Evolutionary conservation across 768 basidiomycete species (phyloP).

Genomic region (Lenzites betulinus): DNA sequence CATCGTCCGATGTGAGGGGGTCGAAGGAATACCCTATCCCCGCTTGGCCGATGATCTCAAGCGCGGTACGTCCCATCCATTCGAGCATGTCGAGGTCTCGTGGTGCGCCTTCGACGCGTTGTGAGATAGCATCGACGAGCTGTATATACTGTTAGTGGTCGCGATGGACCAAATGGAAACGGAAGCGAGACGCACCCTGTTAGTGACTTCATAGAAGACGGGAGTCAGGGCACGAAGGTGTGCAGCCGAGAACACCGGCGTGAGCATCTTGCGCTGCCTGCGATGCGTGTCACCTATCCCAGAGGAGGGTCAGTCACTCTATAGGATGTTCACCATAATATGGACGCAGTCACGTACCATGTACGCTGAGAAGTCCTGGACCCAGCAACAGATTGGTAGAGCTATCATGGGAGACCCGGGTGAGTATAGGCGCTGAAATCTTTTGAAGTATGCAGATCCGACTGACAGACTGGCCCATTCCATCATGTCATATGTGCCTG

Average conservation of each 20-base stretch:
- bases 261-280: slow-evolving; percentile 28
- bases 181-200: slow-evolving; percentile 10
- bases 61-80: slow-evolving; percentile 32
- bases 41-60: slow-evolving; percentile 47
- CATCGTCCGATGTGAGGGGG: slow-evolving; percentile 35
- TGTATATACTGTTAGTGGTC: background rate
- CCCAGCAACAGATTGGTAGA: slow-evolving; percentile 19
- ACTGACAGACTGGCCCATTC: slow-evolving; percentile 16
- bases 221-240: slow-evolving; percentile 28
- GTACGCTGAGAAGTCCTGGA: slow-evolving; percentile 9
- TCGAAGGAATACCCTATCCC: slow-evolving; percentile 46
- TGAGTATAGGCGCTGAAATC: background rate
- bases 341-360: no score
- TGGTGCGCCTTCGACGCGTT: slow-evolving; percentile 1
- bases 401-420: background rate
- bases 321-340: background rate
- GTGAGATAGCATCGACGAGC: slow-evolving; percentile 20
- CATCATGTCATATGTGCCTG: slow-evolving; percentile 28
- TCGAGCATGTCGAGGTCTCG: slow-evolving; percentile 29
- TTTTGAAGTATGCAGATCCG: no score
- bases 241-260: slow-evolving; percentile 27
- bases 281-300: slow-evolving; percentile 24
- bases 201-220: slow-evolving; percentile 25
- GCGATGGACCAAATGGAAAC: no score
- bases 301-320: background rate